Base-by-base conservation (phyloP, 1,284 basidiomycete species). In the Melampsora americana region DNA sequence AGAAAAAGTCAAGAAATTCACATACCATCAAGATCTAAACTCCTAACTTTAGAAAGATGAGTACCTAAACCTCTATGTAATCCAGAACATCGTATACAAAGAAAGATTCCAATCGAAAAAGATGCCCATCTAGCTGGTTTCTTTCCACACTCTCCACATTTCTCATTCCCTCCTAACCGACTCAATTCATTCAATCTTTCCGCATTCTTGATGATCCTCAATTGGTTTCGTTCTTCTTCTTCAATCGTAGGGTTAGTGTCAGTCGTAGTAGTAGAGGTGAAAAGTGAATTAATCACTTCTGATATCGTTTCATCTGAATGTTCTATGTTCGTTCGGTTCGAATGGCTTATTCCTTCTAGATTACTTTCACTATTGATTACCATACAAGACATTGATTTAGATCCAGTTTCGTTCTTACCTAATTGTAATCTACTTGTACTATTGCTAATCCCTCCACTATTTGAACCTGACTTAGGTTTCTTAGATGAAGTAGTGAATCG, bases 71-170 rank as follows among this genome's bases (percentile, higher is more conserved):
- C 81, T 5, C 86, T 83, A 78, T 87, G 86, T 0, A 85, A 75
- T 0, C 86, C 86, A 30, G 83, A 83, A 78, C 86, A 87, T 18
- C 84, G 80, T 60, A 86, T 86, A 80, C 86, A 86, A 64, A 86
- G 80, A 77, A 86, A 86, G 77, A 86, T 82, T 50, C 84, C 84
- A 76, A 86, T 76, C 26, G 78, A 80, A 81, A 81, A 83, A 2
- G 82, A 82, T 5, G 83, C 82, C 83, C 83, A 84, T 9, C 79
- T 83, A 1, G 86, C 85, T 20, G 81, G 80, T 18, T 44, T 14
- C 20, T 6, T 65, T 18, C 56, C 42, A 42, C 67, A 79, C 23
- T 77, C 74, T 1, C 77, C 73, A 65, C 76, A 78, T 4, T 35
- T 50, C 18, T 53, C 42, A 44, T 12, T 9, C 59, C 59, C 12